phyloP scores from a whole-genome alignment of 768 basidiomycete species.

The Cubamyces lactineus region DNA sequence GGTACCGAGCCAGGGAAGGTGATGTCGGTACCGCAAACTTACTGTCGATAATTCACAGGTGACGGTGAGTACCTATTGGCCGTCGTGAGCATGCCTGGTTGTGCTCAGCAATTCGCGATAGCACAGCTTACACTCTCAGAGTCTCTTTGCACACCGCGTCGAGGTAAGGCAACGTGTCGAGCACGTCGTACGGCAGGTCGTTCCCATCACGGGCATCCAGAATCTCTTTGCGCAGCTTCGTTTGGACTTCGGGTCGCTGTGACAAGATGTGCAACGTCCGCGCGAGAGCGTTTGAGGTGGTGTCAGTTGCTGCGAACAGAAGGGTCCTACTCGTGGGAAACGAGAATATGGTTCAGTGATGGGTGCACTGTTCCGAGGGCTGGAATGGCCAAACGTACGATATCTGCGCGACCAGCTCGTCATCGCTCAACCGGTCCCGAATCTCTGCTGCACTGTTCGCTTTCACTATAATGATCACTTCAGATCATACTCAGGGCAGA shows the following conservation, averaged over 20 bases:
- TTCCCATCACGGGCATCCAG: not conserved
- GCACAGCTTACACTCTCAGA: slow-evolving; percentile 1
- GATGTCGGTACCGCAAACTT: not conserved
- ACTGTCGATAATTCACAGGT: slow-evolving; percentile 34
- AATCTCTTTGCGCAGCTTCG: slow-evolving; percentile 1
- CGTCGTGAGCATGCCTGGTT: not conserved
- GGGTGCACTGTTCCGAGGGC: too few species aligned
- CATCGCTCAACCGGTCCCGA: slow-evolving; percentile 28
- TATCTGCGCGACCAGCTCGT: slow-evolving; percentile 45
- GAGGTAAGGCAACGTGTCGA: slow-evolving; percentile 1
- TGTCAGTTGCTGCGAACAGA: slow-evolving; percentile 7
- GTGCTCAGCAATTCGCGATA: not conserved
- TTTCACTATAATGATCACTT: slow-evolving; percentile 36
- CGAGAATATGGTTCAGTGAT: not conserved
- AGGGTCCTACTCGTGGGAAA: not conserved
- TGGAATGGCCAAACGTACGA: slow-evolving; percentile 19
- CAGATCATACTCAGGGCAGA: too few species aligned
- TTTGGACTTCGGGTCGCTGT: slow-evolving; percentile 3
- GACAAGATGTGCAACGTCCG: slow-evolving; percentile 2
- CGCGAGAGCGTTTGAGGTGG: slow-evolving; percentile 3
- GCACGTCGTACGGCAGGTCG: not conserved
- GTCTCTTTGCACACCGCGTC: slow-evolving; percentile 11
- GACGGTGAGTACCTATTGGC: slow-evolving; percentile 46
- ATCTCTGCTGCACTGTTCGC: slow-evolving; percentile 40
- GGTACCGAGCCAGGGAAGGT: too few species aligned